phyloP scores from a whole-genome alignment of 2,329 filamentous ascomycete genomes.

The Hyphodiscus sp. region DNA sequence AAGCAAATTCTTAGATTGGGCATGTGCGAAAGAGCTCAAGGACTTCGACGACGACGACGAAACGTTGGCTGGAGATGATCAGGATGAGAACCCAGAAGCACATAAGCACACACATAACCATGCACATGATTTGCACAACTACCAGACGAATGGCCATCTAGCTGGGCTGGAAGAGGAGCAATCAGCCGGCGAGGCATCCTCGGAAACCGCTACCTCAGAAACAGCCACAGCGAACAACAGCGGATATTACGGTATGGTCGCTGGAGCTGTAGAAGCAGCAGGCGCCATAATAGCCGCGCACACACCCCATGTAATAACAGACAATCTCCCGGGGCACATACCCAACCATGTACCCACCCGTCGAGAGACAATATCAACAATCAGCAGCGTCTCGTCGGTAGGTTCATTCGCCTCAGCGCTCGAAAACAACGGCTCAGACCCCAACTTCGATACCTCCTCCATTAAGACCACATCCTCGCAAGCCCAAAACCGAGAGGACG shows the following conservation, averaged over 20 bases:
- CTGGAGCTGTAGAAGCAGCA: constrained; percentile 45
- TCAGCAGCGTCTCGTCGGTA: constrained; percentile 39
- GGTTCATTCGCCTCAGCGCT: constrained; percentile 44
- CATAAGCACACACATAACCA: constrained; percentile 18
- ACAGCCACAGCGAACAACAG: constrained; percentile 24
- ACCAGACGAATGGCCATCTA: constrained; percentile 26
- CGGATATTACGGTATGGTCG: constrained; percentile 51
- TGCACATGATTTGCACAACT: constrained; percentile 29
- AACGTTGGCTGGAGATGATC: constrained; percentile 8
- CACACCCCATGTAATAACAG: constrained; percentile 19
- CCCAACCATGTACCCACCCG: constrained; percentile 2
- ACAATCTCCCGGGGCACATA: constrained; percentile 25
- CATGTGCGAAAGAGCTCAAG: constrained; percentile 37
- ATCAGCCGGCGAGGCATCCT: background rate
- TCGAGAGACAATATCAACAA: constrained; percentile 22
- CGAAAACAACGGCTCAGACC: constrained; percentile 20
- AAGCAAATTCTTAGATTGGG: constrained; percentile 65
- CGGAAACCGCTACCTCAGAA: background rate
- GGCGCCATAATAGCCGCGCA: constrained; percentile 39
- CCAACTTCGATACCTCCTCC: constrained; percentile 26
- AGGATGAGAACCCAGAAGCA: constrained; percentile 14
- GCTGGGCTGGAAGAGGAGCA: constrained; percentile 20
- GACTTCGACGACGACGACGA: constrained; percentile 25
- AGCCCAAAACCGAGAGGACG: constrained; percentile 21
- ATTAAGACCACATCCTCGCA: constrained; percentile 33